A percentile compares a stretch with the other conserved stretches of the same genome.
These are phyloP conservation scores for Penicillium mononematosum DNA, from an alignment of 495 filamentous ascomycete genomes.

Conservation along the genomic window DNA sequence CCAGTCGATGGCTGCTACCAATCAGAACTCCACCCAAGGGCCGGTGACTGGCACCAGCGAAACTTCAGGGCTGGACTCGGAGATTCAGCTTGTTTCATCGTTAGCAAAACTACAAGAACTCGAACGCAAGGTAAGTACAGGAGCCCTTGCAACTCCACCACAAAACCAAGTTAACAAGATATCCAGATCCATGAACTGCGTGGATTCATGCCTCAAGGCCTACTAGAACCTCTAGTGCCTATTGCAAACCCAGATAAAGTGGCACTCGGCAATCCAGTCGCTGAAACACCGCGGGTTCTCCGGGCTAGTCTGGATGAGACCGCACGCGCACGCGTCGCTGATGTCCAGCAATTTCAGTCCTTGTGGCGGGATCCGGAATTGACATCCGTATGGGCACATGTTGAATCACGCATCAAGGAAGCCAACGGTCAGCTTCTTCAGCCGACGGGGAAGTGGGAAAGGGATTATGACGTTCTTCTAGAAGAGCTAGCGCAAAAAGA, in stretches of 20 bases:
- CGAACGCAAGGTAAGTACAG: constrained; percentile 34
- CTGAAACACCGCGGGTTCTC: constrained; percentile 32
- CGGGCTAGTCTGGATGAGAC: constrained; percentile 29
- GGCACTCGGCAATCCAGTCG: constrained; percentile 14
- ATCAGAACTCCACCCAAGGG: constrained; percentile 5
- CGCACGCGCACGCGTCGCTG: constrained; percentile 28
- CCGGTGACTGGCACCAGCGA: constrained; percentile 2
- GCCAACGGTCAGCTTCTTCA: constrained; percentile 39
- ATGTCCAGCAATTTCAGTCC: constrained; percentile 34
- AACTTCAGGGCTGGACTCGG: constrained; percentile 25
- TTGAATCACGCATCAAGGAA: constrained; percentile 37
- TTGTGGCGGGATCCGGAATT: constrained; percentile 41
- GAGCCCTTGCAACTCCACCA: neutral
- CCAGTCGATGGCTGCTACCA: constrained; percentile 3
- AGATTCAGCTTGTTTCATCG: constrained; percentile 44
- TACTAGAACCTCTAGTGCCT: constrained; percentile 37
- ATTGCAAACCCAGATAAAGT: constrained; percentile 30
- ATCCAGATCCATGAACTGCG: constrained; percentile 45
- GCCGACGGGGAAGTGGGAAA: constrained; percentile 41
- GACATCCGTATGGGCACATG: constrained; percentile 36
- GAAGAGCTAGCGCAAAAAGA: constrained; percentile 33
- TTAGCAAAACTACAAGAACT: constrained; percentile 46
- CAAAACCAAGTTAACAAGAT: constrained; percentile 8
- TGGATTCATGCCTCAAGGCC: constrained; percentile 38
- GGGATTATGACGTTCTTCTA: constrained; percentile 40